These are phyloP conservation scores for Lactifluus pinguis DNA, from an alignment of 768 basidiomycete species.

Conservation along the genomic window DNA sequence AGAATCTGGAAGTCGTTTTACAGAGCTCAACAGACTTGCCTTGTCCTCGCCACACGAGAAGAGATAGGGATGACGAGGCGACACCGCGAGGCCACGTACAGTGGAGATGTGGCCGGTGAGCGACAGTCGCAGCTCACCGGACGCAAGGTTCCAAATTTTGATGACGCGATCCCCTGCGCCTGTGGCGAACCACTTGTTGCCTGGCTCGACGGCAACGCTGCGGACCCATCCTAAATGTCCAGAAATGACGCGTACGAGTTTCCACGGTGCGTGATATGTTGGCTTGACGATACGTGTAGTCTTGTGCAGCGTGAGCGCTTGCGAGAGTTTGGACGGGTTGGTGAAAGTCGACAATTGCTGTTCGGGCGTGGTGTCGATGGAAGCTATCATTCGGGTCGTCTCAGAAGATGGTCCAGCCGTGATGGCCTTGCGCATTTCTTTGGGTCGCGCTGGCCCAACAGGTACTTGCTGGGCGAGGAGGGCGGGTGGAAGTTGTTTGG, in stretches of 20 bases:
- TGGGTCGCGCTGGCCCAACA: conserved; percentile 72
- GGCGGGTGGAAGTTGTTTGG: conserved; percentile 73
- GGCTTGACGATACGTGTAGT: conserved; percentile 92
- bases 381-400: conserved; percentile 48
- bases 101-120: conserved; percentile 97
- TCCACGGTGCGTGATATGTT: conserved; percentile 94
- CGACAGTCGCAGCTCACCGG: conserved; percentile 93
- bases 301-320: conserved; percentile 87
- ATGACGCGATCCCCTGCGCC: conserved; percentile 97
- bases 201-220: conserved; percentile 92
- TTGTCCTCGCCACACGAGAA: conserved; percentile 99
- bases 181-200: conserved; percentile 97
- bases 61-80: conserved; percentile 87
- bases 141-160: conserved; percentile 98
- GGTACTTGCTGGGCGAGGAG: conserved; percentile 73
- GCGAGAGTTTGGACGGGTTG: conserved; percentile 61
- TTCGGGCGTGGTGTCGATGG: conserved; percentile 65
- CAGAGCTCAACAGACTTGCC: conserved; percentile 36
- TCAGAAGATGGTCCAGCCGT: conserved; percentile 61
- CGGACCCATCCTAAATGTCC: conserved; percentile 98
- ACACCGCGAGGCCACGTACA: conserved; percentile 89
- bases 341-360: conserved; percentile 62
- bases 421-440: conserved; percentile 53
- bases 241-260: conserved; percentile 91
- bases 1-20: neutral